These are phyloP conservation scores for Physcomitrium patens DNA, from an alignment of 225 moss, liverwort and hornwort genomes.

Conservation along the genomic window DNA sequence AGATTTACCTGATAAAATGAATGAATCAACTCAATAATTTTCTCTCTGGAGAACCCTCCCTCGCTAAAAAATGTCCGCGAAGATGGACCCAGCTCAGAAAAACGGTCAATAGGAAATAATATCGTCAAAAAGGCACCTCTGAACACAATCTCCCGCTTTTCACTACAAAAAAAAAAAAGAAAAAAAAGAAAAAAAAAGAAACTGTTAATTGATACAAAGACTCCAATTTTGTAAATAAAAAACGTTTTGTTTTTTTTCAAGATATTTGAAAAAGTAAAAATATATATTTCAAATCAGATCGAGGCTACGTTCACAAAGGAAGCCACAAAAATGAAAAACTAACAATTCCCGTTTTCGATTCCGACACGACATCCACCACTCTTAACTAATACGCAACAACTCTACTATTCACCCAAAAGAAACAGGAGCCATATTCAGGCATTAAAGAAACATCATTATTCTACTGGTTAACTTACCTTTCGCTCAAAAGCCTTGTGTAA, in stretches of 20 bases:
- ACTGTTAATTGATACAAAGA: slow-evolving; percentile 12
- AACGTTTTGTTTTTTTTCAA: no score
- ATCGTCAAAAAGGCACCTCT: slow-evolving; percentile 60
- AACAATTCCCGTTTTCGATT: background rate
- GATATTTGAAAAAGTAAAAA: no score
- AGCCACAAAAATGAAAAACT: background rate
- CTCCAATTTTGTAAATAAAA: no score
- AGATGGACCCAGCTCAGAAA: slow-evolving; percentile 65
- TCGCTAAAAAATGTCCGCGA: slow-evolving; percentile 68
- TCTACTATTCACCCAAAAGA: slow-evolving; percentile 16
- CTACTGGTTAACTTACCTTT: slow-evolving; percentile 38
- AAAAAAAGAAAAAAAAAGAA: slow-evolving; percentile 25
- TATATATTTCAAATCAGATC: no score
- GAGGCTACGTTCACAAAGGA: slow-evolving; percentile 13
- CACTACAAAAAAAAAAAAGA: slow-evolving; percentile 42
- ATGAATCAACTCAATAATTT: slow-evolving; percentile 52
- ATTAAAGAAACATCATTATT: background rate
- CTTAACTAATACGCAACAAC: background rate
- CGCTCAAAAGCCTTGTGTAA: slow-evolving; percentile 55
- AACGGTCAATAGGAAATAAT: slow-evolving; percentile 67
- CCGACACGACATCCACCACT: background rate
- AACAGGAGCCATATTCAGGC: background rate
- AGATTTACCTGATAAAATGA: slow-evolving; percentile 60
- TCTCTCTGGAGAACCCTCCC: slow-evolving; percentile 54
- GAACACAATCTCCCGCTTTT: slow-evolving; percentile 68